Base-by-base conservation (phyloP, 352 stramenopile genomes). In the Globisporangium barbulae region DNA sequence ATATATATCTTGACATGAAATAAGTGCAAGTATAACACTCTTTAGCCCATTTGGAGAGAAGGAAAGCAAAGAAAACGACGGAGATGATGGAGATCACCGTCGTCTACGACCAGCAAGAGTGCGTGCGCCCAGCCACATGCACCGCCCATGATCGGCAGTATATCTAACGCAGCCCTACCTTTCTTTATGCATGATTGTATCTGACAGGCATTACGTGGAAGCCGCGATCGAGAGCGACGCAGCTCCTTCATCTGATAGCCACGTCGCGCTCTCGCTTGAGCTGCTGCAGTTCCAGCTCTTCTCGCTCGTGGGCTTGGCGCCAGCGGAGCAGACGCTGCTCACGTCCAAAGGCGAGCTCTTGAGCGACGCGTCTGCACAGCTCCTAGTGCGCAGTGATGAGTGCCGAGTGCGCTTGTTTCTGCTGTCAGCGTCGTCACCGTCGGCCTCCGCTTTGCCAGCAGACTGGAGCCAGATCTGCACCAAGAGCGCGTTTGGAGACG, bases 391-490 rank as follows among this genome's bases (percentile, higher is more conserved):
- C 12, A 62, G 25, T n/a, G 63, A 74, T 50, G 63, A 57, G 12
- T 47, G 61, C 6, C 66, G 65, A 13, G 31, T 60, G 54, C 68
- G 75, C 10, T 71, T 90, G 25, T 85, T 83, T 52, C 61, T 90
- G n/a, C 59, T 80, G n/a, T 53, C 68, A 9, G 49, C 45, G 7
- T 48, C 59, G 3, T 56, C 15, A 13, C 49, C 42, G 35, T 62
- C 31, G 53, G 22, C 0, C 65, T 21, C 50, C 10, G 1, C 2
- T 6, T n/a, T 83, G 42, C 50, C 71, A 9, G 39, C 35, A 8
- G 83, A 92, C 53, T 92, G 81, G 81, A 67, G 44, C 8, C 67
- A 88, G 37, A 83, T 91, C 49, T 93, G 83, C 58, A 85, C 75
- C 5, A 81, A 81, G 33, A 77, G 70, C 53, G 75, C 70, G 0